Evolutionary conservation across 2,329 filamentous ascomycete genomes (phyloP), one percentile per base, ranked within the genome.

Genomic region (Colletotrichum salicis): DNA sequence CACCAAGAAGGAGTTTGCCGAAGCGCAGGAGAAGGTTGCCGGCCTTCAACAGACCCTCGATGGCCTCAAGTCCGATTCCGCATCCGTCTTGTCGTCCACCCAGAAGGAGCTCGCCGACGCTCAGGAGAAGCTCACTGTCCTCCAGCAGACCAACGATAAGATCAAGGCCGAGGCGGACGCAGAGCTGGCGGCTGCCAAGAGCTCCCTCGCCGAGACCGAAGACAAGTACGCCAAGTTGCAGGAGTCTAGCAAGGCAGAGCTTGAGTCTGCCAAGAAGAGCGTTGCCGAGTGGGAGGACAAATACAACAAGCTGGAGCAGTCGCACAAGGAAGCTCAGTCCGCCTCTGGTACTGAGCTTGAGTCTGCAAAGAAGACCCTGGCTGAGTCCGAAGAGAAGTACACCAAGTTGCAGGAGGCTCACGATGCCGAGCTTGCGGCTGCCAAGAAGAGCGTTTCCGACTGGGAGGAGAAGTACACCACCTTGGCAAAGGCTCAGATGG

Each of bases 101-200:
- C 78, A 79, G 73, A 75, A 81, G 64, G 76, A 80, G 57, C 75
- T 81, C 13, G 72, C 75, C 55, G 76, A 75, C 5, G 51, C 71
- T 8, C 66, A 72, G 12, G 73, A 60, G 52, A 72, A 74, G 51
- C 67, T 74, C 4, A 71, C 70, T 45, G 74, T 75, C 7, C 75
- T 80, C 4, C 70, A 78, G 54, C 70, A 77, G 62, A 74, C 72
- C 55, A 75, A 77, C 41, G 76, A 77, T 51, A 76, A 78, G 73
- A 72, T 77, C 72, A 74, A 75, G 71, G 69, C 77, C 45, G 75
- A 77, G 29, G 76, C 76, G 35, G 77, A 78, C 56, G 72, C 74
- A 45, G 76, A 77, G 35, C 62, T 80, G 5, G 68, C 74, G 8
- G 64, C 75, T 13, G 66, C 73, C 52, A 70, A 67, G 58, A 60